Evolutionary conservation across 768 basidiomycete genomes (phyloP).

Genomic region (Wakefieldia striispora): DNA sequence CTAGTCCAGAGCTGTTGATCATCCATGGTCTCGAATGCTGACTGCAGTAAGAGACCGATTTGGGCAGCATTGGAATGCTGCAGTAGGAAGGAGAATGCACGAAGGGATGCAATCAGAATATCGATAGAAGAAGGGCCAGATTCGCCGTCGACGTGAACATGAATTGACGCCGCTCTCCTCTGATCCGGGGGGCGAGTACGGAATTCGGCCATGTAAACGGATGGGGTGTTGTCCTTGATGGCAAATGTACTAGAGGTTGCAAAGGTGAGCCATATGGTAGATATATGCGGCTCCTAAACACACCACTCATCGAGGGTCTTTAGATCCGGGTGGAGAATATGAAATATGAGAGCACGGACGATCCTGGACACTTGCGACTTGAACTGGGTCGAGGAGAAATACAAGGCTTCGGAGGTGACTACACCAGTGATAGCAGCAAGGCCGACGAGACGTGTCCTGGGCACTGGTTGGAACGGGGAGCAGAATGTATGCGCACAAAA

Average conservation of each 20-base stretch:
- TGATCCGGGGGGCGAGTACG: conserved; percentile 75
- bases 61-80: conserved; percentile 77
- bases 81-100: conserved; percentile 68
- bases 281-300: background rate
- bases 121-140: conserved; percentile 74
- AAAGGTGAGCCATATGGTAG: background rate
- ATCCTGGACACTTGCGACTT: conserved; percentile 67
- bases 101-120: conserved; percentile 71
- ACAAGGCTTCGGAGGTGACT: conserved; percentile 81
- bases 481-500: background rate
- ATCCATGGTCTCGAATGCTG: conserved; percentile 69
- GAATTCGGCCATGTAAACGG: conserved; percentile 83
- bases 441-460: conserved; percentile 81
- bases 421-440: conserved; percentile 80
- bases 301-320: conserved; percentile 67
- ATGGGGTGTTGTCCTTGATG: conserved; percentile 68
- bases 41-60: conserved; percentile 67
- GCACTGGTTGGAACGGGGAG: background rate
- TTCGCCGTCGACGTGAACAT: conserved; percentile 85
- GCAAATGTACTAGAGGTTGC: conserved; percentile 45
- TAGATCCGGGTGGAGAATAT: conserved; percentile 62
- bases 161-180: conserved; percentile 85
- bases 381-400: conserved; percentile 70
- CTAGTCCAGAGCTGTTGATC: conserved; percentile 61
- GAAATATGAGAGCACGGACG: conserved; percentile 66